Percentiles rank a stretch among this genome's conserved stretches.
These are phyloP conservation scores for Citrus hindsii DNA, from an alignment of 345 rosid genomes.

Conservation along the genomic window DNA sequence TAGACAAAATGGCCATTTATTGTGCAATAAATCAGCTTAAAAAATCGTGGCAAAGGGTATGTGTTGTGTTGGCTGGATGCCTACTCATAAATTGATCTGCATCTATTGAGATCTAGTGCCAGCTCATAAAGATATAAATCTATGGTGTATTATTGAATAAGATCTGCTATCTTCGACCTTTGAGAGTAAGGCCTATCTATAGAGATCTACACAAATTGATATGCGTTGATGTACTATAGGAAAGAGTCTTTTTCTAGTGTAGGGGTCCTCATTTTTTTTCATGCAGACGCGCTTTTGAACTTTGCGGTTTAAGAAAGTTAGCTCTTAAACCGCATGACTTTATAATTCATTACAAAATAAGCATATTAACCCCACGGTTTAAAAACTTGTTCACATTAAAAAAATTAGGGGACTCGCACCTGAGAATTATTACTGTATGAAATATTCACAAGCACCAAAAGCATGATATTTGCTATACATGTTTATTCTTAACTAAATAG, in stretches of 20 bases:
- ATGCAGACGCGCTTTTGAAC: too few relatives aligned
- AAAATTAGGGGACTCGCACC: too few relatives aligned
- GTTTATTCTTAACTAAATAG: neutral
- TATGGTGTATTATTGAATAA: neutral
- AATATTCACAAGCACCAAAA: too few relatives aligned
- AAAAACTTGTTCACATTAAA: too few relatives aligned
- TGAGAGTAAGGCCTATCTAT: neutral
- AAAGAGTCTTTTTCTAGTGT: too few relatives aligned
- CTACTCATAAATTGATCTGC: neutral
- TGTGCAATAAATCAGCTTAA: neutral
- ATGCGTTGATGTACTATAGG: neutral
- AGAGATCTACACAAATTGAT: neutral
- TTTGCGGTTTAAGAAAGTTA: too few relatives aligned
- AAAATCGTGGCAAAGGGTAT: neutral
- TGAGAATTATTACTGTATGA: neutral
- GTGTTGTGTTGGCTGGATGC: neutral
- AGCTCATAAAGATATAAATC: neutral
- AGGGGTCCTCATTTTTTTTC: rapidly evolving
- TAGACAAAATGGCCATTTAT: neutral
- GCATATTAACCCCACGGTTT: too few relatives aligned
- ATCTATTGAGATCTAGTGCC: neutral
- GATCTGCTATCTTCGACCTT: neutral
- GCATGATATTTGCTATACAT: neutral
- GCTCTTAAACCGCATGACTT: too few relatives aligned
- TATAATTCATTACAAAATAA: too few relatives aligned